Base-by-base conservation (phyloP, 331 rosid genomes). In the Stylosanthes scabra region DNA sequence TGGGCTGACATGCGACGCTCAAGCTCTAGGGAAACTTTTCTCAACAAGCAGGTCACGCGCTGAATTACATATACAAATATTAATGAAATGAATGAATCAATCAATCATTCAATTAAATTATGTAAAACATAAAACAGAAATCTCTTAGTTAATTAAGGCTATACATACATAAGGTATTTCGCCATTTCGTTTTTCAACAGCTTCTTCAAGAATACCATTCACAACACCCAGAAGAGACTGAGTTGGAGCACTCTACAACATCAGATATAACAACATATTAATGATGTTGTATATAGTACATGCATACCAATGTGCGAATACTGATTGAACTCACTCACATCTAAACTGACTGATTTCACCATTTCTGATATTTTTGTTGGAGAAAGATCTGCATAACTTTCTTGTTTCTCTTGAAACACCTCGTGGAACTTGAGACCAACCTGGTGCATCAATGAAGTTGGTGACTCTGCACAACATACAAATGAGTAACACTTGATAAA, bases 91-190 rank as follows among this genome's bases (percentile, higher is more conserved):
- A 56, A 56, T 59, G 72, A 52, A 44, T 64, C 64, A 52, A 31
- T n/a, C n/a, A n/a, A n/a, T n/a, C n/a, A n/a, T n/a, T n/a, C n/a
- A n/a, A n/a, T n/a, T n/a, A n/a, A n/a, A n/a, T n/a, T n/a, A n/a
- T n/a, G n/a, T n/a, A n/a, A n/a, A n/a, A n/a, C n/a, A n/a, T n/a
- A n/a, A n/a, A n/a, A n/a, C n/a, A n/a, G n/a, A 44, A 68, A 51
- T 59, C 71, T 65, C 25, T 20, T 20, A 20, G 1, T 20, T 20
- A n/a, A 14, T 69, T 69, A 34, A 59, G 74, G 81, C 69, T 96
- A 75, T 88, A 94, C 99, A 75, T 92, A 85, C 99, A 75, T 92
- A 85, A 81, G 97, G 96, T 78, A 94, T 84, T 87, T 94, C 99
- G 9, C 97, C 93, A 50, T 84, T 87, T 78, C 83, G 87, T 74